Evolutionary conservation across 257 asterid genomes (phyloP).

Genomic region (Nicotiana knightiana): DNA sequence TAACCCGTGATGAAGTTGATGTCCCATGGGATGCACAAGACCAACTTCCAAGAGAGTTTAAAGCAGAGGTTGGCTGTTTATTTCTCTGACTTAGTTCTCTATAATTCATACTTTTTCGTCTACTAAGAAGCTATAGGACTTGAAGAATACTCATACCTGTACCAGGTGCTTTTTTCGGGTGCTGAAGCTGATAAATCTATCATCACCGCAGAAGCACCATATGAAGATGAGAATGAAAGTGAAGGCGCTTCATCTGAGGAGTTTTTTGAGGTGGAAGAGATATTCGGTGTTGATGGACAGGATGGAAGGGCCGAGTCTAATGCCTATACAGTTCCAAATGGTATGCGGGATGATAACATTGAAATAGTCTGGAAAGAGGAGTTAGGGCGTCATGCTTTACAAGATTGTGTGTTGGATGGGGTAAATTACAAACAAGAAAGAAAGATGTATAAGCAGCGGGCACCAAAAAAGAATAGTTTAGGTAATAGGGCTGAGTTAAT

Average conservation of each 20-base stretch:
- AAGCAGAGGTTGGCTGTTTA: conserved; percentile 68
- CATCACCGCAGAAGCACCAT: conserved; percentile 37
- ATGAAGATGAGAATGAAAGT: conserved; percentile 59
- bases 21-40: conserved; percentile 81
- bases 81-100: conserved; percentile 24
- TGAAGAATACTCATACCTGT: conserved; percentile 39
- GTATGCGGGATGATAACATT: conserved; percentile 29
- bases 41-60: conserved; percentile 68
- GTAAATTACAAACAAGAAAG: conserved; percentile 34
- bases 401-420: conserved; percentile 73
- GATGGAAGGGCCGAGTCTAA: conserved; percentile 59
- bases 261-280: conserved; percentile 96
- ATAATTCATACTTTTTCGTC: conserved; percentile 10
- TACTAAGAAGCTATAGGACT: conserved; percentile 25
- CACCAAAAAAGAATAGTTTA: conserved; percentile 10
- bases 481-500: conserved; percentile 24
- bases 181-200: conserved; percentile 63
- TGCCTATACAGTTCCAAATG: conserved; percentile 31
- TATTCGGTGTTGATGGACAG: conserved; percentile 66
- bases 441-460: conserved; percentile 20
- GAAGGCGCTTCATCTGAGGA: conserved; percentile 73
- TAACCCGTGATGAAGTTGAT: conserved; percentile 87
- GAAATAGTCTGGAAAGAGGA: conserved; percentile 47
- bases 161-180: conserved; percentile 88
- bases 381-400: conserved; percentile 57